Evolutionary conservation across 2,329 filamentous ascomycete species (phyloP).

Genomic region (Alternaria conjuncta): DNA sequence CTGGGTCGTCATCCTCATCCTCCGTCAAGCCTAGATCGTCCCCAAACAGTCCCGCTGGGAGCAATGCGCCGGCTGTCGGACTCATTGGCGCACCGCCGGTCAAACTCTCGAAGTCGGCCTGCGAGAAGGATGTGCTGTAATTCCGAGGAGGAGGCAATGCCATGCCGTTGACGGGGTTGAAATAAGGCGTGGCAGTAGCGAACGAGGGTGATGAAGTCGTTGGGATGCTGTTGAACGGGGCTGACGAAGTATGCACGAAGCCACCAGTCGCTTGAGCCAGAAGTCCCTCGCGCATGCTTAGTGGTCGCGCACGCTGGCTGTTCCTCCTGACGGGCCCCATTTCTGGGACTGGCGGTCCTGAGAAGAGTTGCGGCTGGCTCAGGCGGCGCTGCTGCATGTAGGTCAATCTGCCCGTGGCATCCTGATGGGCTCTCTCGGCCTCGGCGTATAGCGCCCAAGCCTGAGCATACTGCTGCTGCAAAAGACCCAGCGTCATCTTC

Average conservation of each 20-base stretch:
- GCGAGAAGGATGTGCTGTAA: slow-evolving; percentile 54
- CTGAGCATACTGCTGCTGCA: slow-evolving; percentile 58
- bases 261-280: slow-evolving; percentile 38
- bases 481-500: slow-evolving; percentile 60
- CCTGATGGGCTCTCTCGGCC: slow-evolving; percentile 48
- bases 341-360: slow-evolving; percentile 37
- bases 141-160: slow-evolving; percentile 52
- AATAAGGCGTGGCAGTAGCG: slow-evolving; percentile 56
- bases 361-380: slow-evolving; percentile 49
- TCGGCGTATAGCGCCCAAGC: slow-evolving; percentile 44
- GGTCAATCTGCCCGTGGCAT: slow-evolving; percentile 52
- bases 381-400: slow-evolving; percentile 46
- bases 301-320: slow-evolving; percentile 50
- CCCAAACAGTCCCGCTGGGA: slow-evolving; percentile 71
- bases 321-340: slow-evolving; percentile 45
- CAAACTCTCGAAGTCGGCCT: slow-evolving; percentile 67
- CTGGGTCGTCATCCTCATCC: slow-evolving; percentile 40
- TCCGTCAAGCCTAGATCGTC: slow-evolving; percentile 65
- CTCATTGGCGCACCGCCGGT: slow-evolving; percentile 74
- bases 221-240: slow-evolving; percentile 55
- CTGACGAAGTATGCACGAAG: slow-evolving; percentile 47
- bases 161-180: slow-evolving; percentile 69
- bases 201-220: slow-evolving; percentile 61
- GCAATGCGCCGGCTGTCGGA: slow-evolving; percentile 74
- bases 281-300: slow-evolving; percentile 48